Evolutionary conservation across 1,139 yeast species (phyloP), one percentile per base, ranked within the genome.

Genomic region (Hyphopichia khmerensis): DNA sequence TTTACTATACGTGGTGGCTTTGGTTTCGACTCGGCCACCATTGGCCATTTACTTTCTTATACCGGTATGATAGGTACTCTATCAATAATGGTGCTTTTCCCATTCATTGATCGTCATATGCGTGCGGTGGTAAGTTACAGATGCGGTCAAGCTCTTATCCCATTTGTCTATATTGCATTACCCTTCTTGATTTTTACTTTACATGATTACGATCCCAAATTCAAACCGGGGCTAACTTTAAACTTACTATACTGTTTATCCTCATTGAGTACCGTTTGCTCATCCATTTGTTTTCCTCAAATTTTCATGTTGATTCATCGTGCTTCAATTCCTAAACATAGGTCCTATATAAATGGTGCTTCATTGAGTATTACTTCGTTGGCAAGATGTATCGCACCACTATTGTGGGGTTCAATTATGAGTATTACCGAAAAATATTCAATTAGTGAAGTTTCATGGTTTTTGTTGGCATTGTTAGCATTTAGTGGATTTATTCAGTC

Each of bases 371-470:
- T 76, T 39, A 65, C 77, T 15, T 73, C 87, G 1, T 60, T 76
- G 33, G 83, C 86, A 0, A 60, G 87, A 47, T 81, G 78, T 43
- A 36, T 78, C 1, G 86, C 83, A 2, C 88, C 88, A 0, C 58
- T 80, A n/a, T 32, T 68, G 2, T 80, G 84, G 82, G 87, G 87
- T 7, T 62, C 61, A 40, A 50, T 82, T 34, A 79, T 81, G 75
- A 65, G 82, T 1, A 62, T 64, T 48, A 72, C 75, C 17, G 77
- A 78, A 48, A 57, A 55, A n/a, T 50, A 58, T 29, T 64, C 69
- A 9, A 56, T 69, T 36, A 79, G 74, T 0, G 77, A 78, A 60
- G 47, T 79, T 4, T 73, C 83, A 0, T 82, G 85, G 84, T 69
- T 69, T 57, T 43, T 65, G 2, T 56, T 75, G 43, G 63, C 76